Percentiles rank a stretch among this genome's conserved stretches.
Conservation (phyloP, 108 stramenopile species). For the Skeletonema tropicum region DNA sequence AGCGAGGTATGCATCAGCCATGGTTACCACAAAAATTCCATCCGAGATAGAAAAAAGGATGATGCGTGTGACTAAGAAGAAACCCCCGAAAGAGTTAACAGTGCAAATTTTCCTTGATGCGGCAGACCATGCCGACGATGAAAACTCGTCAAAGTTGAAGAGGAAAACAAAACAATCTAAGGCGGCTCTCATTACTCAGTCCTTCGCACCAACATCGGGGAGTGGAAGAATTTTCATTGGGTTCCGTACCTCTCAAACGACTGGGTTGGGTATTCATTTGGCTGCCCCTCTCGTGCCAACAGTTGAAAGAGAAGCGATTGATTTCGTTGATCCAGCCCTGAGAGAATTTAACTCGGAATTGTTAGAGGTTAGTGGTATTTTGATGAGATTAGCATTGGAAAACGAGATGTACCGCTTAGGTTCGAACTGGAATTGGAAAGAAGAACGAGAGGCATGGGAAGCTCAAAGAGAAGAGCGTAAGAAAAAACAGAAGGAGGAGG, state of each 20-base stretch:
- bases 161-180: background rate
- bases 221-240: slow-evolving; percentile 81
- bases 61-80: slow-evolving; percentile 88
- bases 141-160: slow-evolving; percentile 12
- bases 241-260: slow-evolving; percentile 83
- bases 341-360: slow-evolving; percentile 73
- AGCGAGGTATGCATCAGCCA: slow-evolving; percentile 75
- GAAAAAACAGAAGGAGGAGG: slow-evolving; percentile 11
- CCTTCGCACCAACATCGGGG: slow-evolving; percentile 66
- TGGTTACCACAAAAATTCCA: slow-evolving; percentile 68
- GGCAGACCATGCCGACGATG: slow-evolving; percentile 43
- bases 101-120: slow-evolving; percentile 72
- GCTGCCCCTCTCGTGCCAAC: slow-evolving; percentile 83
- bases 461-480: slow-evolving; percentile 17
- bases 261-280: slow-evolving; percentile 76
- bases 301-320: slow-evolving; percentile 85
- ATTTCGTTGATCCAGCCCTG: slow-evolving; percentile 75
- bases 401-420: slow-evolving; percentile 65
- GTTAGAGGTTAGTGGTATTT: slow-evolving; percentile 69
- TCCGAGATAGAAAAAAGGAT: slow-evolving; percentile 65
- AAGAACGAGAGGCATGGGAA: slow-evolving; percentile 45
- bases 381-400: slow-evolving; percentile 65
- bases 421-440: slow-evolving; percentile 42
- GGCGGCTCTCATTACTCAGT: slow-evolving; percentile 54
- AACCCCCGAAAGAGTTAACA: slow-evolving; percentile 66